phyloP scores from a whole-genome alignment of 441 rosid genomes.

The Populus trichocarpa region DNA sequence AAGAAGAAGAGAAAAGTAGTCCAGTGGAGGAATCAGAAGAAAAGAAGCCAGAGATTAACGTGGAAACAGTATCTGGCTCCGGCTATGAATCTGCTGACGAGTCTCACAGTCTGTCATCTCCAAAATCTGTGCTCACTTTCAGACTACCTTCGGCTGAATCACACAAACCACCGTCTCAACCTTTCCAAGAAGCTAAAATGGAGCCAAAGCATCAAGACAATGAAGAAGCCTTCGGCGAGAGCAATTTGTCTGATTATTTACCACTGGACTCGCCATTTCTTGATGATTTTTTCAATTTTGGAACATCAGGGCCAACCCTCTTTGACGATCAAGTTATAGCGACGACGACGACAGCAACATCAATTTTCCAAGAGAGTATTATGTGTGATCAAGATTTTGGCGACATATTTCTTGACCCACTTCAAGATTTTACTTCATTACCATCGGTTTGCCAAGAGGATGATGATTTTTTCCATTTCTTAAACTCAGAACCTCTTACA shows the following conservation, averaged over 20 bases:
- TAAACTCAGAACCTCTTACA: slow-evolving; percentile 37
- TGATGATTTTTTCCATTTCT: slow-evolving; percentile 42
- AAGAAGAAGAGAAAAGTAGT: neutral
- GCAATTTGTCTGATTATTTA: slow-evolving; percentile 35
- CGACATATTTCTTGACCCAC: slow-evolving; percentile 3
- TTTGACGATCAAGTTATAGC: slow-evolving; percentile 27
- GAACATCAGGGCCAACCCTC: slow-evolving; percentile 38
- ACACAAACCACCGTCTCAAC: slow-evolving; percentile 26
- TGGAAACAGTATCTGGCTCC: slow-evolving; percentile 40
- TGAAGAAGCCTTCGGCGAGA: slow-evolving; percentile 34
- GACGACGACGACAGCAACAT: slow-evolving; percentile 14
- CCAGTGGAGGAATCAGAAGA: slow-evolving; percentile 16
- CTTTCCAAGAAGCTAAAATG: slow-evolving; percentile 9
- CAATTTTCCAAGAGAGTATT: slow-evolving; percentile 25
- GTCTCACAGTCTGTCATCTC: slow-evolving; percentile 53
- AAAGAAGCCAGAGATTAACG: slow-evolving; percentile 23
- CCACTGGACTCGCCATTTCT: slow-evolving; percentile 41
- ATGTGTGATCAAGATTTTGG: slow-evolving; percentile 24
- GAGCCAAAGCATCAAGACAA: slow-evolving; percentile 15
- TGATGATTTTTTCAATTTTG: slow-evolving; percentile 51
- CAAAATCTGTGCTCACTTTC: slow-evolving; percentile 72
- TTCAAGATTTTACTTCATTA: slow-evolving; percentile 15
- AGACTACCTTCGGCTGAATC: slow-evolving; percentile 33
- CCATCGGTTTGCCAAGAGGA: slow-evolving; percentile 34
- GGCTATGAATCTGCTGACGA: slow-evolving; percentile 67